Conservation (phyloP, 441 rosid species). For the Bocquillonia castaneifolia region DNA sequence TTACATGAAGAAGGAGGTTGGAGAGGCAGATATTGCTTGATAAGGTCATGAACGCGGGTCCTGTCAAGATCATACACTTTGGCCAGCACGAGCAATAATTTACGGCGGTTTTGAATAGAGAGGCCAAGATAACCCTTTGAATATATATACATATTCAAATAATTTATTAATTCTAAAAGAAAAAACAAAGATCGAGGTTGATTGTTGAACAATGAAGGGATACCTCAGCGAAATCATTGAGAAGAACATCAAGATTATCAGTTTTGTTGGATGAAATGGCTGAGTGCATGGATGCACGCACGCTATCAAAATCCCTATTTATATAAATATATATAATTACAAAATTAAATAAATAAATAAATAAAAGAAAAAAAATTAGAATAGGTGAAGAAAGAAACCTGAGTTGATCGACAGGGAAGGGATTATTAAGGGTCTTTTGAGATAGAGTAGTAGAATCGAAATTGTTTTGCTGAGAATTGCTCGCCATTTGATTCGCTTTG, state of each 20-base stretch:
- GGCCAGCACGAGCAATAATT: slow-evolving; percentile 57
- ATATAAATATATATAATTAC: too few species aligned
- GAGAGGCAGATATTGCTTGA: slow-evolving; percentile 77
- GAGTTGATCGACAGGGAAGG: slow-evolving; percentile 18
- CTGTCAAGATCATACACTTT: slow-evolving; percentile 79
- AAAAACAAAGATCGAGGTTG: not conserved
- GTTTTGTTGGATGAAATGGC: slow-evolving; percentile 77
- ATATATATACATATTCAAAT: not conserved
- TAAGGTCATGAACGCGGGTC: slow-evolving; percentile 60
- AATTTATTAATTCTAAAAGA: not conserved
- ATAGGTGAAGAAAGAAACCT: slow-evolving; percentile 24
- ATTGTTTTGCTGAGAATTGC: slow-evolving; percentile 30
- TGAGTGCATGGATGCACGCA: slow-evolving; percentile 69
- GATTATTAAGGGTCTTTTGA: slow-evolving; percentile 20
- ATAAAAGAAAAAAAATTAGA: not conserved
- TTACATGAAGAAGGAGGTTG: slow-evolving; percentile 50
- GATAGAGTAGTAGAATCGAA: slow-evolving; percentile 20
- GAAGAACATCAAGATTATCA: slow-evolving; percentile 61
- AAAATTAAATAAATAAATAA: not conserved
- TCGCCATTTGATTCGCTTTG: slow-evolving; percentile 30
- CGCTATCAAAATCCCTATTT: slow-evolving; percentile 60
- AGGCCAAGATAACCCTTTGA: slow-evolving; percentile 86
- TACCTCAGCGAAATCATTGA: slow-evolving; percentile 72
- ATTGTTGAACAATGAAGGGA: not conserved
- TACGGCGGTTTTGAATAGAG: slow-evolving; percentile 51